Conservation (phyloP, 306 rosid species). For the Casuarina glauca region DNA sequence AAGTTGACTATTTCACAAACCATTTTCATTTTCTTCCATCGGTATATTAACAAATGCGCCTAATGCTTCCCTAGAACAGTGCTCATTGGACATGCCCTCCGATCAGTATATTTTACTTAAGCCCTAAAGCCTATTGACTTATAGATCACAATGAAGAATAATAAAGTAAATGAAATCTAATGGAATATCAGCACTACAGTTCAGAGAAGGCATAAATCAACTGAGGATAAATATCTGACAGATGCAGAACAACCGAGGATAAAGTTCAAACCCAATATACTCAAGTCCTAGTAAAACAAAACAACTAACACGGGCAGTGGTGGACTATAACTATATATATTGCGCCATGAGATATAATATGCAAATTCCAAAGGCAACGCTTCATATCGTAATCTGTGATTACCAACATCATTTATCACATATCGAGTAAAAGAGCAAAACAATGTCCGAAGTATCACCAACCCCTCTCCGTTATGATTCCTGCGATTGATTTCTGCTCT, state of each 20-base stretch:
- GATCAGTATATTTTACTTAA: too few species aligned
- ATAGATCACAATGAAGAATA: not conserved
- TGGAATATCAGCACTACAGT: not conserved
- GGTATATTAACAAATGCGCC: too few species aligned
- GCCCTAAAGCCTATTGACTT: not conserved
- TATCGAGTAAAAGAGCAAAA: not conserved
- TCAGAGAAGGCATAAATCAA: not conserved
- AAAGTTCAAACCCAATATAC: not conserved
- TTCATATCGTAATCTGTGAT: not conserved
- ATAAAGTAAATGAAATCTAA: not conserved
- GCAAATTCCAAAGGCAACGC: not conserved
- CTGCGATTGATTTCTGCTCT: slow-evolving; percentile 68
- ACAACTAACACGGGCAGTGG: not conserved
- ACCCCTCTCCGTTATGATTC: slow-evolving; percentile 99
- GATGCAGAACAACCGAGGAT: not conserved
- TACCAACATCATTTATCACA: not conserved
- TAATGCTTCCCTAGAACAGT: too few species aligned
- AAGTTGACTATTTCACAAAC: not conserved
- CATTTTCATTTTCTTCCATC: too few species aligned
- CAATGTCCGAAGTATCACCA: not conserved
- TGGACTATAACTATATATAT: not conserved
- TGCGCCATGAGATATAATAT: not conserved
- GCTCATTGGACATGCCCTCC: too few species aligned
- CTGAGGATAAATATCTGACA: not conserved
- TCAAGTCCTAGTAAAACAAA: not conserved